Percentiles rank a stretch among this genome's conserved stretches.
Conservation (phyloP, 768 basidiomycete genomes). For the Naganishia friedmannii region DNA sequence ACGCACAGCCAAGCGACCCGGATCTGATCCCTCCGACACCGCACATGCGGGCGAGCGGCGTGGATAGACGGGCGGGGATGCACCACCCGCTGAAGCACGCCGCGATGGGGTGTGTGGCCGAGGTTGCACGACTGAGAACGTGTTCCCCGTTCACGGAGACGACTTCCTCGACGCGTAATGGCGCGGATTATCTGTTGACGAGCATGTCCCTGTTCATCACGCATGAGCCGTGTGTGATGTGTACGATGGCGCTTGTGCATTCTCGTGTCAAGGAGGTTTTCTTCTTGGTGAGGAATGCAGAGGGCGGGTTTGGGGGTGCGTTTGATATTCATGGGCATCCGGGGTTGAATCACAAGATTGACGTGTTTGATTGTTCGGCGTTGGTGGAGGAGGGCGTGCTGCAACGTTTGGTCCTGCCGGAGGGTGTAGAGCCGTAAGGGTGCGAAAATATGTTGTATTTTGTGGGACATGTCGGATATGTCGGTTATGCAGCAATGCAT, state of each 20-base stretch:
- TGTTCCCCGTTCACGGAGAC: constrained; percentile 46
- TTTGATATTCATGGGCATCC: constrained; percentile 74
- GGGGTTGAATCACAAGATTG: constrained; percentile 85
- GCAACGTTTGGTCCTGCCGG: constrained; percentile 37
- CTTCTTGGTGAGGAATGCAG: constrained; percentile 63
- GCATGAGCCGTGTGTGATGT: constrained; percentile 98
- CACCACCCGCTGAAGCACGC: constrained; percentile 82
- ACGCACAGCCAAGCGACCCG: constrained; percentile 37
- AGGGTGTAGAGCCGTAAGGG: constrained; percentile 37
- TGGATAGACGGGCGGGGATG: constrained; percentile 69
- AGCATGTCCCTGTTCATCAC: constrained; percentile 78
- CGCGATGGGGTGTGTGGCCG: constrained; percentile 61
- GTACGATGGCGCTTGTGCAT: constrained; percentile 91
- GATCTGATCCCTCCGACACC: constrained; percentile 51
- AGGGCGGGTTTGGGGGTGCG: constrained; percentile 77
- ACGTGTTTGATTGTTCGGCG: constrained; percentile 64
- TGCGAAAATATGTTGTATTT: too few relatives aligned
- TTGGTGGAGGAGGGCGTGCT: constrained; percentile 34
- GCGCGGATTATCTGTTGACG: constrained; percentile 83
- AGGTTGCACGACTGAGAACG: constrained; percentile 48
- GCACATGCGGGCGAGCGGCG: constrained; percentile 54
- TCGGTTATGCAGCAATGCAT: too few relatives aligned
- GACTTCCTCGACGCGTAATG: constrained; percentile 56
- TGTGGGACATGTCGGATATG: too few relatives aligned
- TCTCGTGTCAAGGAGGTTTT: constrained; percentile 83